Base-by-base conservation (phyloP, 805 yeast genomes). In the Candida oleophila region DNA sequence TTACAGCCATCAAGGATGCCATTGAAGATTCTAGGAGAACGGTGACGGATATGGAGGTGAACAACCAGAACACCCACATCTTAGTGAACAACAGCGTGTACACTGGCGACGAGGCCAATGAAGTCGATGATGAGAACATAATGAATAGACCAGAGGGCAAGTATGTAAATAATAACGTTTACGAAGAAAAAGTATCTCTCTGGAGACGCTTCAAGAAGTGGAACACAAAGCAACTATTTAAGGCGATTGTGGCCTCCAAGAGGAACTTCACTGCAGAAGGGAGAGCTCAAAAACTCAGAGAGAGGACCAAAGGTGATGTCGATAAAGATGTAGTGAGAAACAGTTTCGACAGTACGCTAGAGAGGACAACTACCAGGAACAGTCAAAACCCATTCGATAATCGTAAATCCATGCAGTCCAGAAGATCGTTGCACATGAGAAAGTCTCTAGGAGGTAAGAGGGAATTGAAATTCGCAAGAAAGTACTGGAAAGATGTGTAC, bases 11-110 rank as follows among this genome's bases (percentile, higher is more conserved):
- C 48, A 85, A 85, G 56, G 95, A 87, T 66, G 94, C 89, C 1
- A 67, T 87, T 38, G 95, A 87, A 64, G 95, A 87, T 63, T 85
- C 88, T 8, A 73, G 89, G 62, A 76, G 95, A 66, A 83, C 89
- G 0, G 71, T 76, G 2, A 67, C 82, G 36, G 95, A 87, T 65
- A 65, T 84, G 61, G 89, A 87, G 62, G 81, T 87, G 33, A 87
- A 87, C 61, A 87, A 87, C 62, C 87, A 86, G 43, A 68, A 73
- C 30, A 85, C 90, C 0, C 89, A 85, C 60, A 80, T 85, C 39
- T 69, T 87, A 37, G 59, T 56, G 4, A 71, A 68, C 48, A 15
- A 21, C 22, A 22, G n/a, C n/a, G 42, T 20, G 33, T 12, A 36
- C 18, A 14, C 4, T 11, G 22, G 4, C 12, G 30, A 25, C 11